These are phyloP conservation scores for Aspergillus latus DNA, from an alignment of 2,329 filamentous ascomycete genomes.

Conservation along the genomic window DNA sequence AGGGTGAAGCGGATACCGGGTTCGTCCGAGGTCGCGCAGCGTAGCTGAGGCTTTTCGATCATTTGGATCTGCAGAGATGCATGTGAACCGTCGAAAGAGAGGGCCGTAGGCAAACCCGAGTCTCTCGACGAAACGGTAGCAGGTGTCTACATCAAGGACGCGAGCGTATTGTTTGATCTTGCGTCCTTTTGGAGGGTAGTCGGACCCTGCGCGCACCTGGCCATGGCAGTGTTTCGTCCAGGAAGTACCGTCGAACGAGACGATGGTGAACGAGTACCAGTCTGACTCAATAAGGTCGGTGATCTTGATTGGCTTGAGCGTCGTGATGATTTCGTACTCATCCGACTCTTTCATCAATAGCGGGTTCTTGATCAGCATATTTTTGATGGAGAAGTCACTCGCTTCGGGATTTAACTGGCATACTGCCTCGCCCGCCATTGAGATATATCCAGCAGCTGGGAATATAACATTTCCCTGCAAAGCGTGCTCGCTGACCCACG, in stretches of 20 bases:
- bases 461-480: slow-evolving; percentile 25
- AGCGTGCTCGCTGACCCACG: slow-evolving; percentile 34
- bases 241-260: not conserved
- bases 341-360: not conserved
- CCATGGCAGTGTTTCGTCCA: slow-evolving; percentile 21
- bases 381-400: slow-evolving; percentile 17
- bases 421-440: slow-evolving; percentile 27
- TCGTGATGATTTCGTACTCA: slow-evolving; percentile 18
- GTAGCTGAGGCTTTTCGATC: not conserved
- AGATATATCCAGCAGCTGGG: slow-evolving; percentile 27
- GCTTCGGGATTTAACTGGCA: slow-evolving; percentile 13
- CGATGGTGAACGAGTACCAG: slow-evolving; percentile 2
- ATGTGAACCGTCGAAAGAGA: not conserved
- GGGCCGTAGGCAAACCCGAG: not conserved
- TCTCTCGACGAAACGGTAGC: not conserved
- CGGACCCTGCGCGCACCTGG: slow-evolving; percentile 18
- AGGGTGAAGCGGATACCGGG: not conserved
- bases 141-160: not conserved
- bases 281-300: slow-evolving; percentile 3
- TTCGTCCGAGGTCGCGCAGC: not conserved
- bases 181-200: not conserved
- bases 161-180: not conserved
- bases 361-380: slow-evolving; percentile 16
- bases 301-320: slow-evolving; percentile 10
- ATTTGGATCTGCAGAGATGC: not conserved